Base-by-base conservation (phyloP, 768 basidiomycete species). In the Suillus clintonianus region DNA sequence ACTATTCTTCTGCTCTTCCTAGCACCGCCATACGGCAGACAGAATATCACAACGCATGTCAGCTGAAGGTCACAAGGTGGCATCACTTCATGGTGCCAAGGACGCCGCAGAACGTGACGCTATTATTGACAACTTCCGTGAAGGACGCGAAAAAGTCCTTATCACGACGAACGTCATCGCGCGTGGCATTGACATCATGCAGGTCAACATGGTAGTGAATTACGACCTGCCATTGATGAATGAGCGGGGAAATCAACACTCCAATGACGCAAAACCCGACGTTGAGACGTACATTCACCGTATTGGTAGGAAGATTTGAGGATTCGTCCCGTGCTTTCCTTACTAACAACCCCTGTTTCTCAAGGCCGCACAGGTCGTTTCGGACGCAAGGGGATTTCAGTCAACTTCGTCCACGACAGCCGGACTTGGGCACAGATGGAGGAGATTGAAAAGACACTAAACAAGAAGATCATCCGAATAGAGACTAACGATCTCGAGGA, bases 131-230 rank as follows among this genome's bases (percentile, higher is more conserved):
- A 88, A 87, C 36, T 99, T 99, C 88, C 86, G 97, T 42, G 91
- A 97, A 71, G 97, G 97, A 61, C 91, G 90, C 68, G 95, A 95
- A 74, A 99, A 99, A 77, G 96, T 96, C 57, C 80, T 99, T 68
- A 99, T 99, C 74, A 99, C 97, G 59, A 99, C 97, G 43, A 99
- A 99, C 77, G 97, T 99, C 72, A 92, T 99, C 67, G 96, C 97
- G 1, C 89, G 97, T 19, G 97, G 97, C 48, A 99, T 99, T 79
- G 97, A 99, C 71, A 97, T 99, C 71, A 83, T 95, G 61, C 97
- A 98, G 80, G 97, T 99, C 70, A 99, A 98, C 82, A 95, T 99
- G 95, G 97, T 99, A n/a, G 95, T 99, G 76, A 99, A 99, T 79
- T 99, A 99, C 73, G 96, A 98, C 73, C 84, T 97, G 32, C 95